Base-by-base conservation (phyloP, 768 basidiomycete genomes). In the Botryobasidium botryosum region DNA sequence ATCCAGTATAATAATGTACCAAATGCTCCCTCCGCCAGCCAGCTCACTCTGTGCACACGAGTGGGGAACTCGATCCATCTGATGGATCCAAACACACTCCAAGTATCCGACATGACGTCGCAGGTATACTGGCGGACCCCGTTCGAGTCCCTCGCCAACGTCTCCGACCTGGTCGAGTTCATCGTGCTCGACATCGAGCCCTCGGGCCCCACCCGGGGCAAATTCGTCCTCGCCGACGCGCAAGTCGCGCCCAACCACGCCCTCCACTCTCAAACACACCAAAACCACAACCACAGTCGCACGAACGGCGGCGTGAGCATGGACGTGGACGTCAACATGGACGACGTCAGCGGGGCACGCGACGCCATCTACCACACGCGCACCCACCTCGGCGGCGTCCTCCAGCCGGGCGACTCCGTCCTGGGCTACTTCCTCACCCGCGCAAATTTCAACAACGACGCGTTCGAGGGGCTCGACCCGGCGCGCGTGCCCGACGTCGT, bases 371-470 rank as follows among this genome's bases (percentile, higher is more conserved):
- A 74, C 64, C 90, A 96, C 62, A 94, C 92, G 12, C 81, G 92
- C 28, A 97, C 94, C 15, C 94, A 99, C 56, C 77, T 99, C 35
- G 94, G 94, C 43, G 82, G 74, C 13, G 77, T 84, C 52, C 69
- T 97, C 17, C 92, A 97, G 56, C 91, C 94, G 0, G 94, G 94
- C 21, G 94, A 97, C 59, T 77, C 88, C 1, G 91, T 73, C 25
- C 64, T 96, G 43, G 94, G 94, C 0, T 99, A 86, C 66, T 76
- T 82, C 61, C 71, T 97, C 48, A 78, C 79, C 6, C 77, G 82
- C 48, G 65, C 79, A 49, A 99, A 99, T 66, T 94, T 79, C 70
- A 99, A 97, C 68, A 85, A 81, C 47, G 77, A 82, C 47, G 77
- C 77, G 45, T 97, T 79, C 56, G 75, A 85, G 4, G 61, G 68